Evolutionary conservation across 2,329 filamentous ascomycete species (phyloP).

Genomic region (Leptoxyphium fumago): DNA sequence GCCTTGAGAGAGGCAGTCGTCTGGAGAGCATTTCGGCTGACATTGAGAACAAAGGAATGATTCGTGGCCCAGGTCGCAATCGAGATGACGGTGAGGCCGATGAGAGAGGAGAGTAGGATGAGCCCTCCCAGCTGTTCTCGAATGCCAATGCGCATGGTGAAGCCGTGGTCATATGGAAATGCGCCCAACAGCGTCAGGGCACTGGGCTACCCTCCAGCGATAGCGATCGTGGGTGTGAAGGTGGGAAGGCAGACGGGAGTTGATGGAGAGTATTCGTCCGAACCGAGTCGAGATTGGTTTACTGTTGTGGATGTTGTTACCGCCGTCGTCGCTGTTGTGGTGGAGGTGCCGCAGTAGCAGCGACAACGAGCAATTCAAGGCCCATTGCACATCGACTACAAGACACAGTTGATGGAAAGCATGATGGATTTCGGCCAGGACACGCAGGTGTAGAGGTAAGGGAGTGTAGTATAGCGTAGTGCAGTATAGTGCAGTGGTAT

Average conservation of each 20-base stretch:
- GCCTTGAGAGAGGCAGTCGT: constrained; percentile 79
- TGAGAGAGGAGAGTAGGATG: constrained; percentile 59
- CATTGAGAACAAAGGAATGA: constrained; percentile 43
- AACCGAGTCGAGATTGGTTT: no score
- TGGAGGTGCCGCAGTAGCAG: not conserved
- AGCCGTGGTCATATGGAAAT: not conserved
- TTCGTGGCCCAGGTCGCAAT: constrained; percentile 56
- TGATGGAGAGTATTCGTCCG: no score
- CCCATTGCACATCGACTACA: not conserved
- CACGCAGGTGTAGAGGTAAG: no score
- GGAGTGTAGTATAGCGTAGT: not conserved
- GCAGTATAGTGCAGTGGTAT: not conserved
- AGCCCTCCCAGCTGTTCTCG: constrained; percentile 72
- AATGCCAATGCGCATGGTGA: constrained; percentile 66
- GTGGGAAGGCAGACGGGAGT: no score
- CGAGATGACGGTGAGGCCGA: constrained; percentile 62
- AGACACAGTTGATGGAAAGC: not conserved
- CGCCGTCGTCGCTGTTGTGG: not conserved
- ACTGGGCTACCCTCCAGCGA: no score
- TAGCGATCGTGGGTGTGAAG: no score
- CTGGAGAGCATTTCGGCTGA: constrained; percentile 44
- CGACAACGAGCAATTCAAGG: not conserved
- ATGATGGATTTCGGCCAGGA: no score
- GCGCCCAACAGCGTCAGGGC: no score
- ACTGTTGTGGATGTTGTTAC: no score